phyloP scores from a whole-genome alignment of 1,284 basidiomycete species.

The Phylloboletellus chloephorus region DNA sequence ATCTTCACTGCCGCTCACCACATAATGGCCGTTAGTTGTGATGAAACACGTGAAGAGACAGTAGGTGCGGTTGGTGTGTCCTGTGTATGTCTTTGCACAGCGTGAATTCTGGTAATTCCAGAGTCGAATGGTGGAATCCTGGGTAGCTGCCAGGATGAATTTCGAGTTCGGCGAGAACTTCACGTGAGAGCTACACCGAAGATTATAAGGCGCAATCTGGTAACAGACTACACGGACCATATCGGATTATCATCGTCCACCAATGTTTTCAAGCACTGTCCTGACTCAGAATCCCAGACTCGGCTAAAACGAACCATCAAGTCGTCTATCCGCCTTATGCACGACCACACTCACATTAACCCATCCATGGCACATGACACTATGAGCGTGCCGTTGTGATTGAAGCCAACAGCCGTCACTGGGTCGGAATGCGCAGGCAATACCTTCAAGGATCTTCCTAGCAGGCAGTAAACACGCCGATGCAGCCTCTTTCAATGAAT shows the following conservation, averaged over 20 bases:
- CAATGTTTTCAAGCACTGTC: slow-evolving; percentile 94
- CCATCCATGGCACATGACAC: slow-evolving; percentile 95
- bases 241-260: slow-evolving; percentile 95
- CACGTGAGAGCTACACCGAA: slow-evolving; percentile 62
- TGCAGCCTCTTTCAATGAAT: neutral
- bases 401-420: slow-evolving; percentile 90
- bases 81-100: slow-evolving; percentile 88
- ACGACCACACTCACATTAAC: slow-evolving; percentile 65
- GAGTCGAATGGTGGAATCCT: slow-evolving; percentile 88
- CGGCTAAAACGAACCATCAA: slow-evolving; percentile 53
- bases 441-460: slow-evolving; percentile 73
- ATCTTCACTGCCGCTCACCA: slow-evolving; percentile 90
- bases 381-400: slow-evolving; percentile 90
- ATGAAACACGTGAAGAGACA: slow-evolving; percentile 64
- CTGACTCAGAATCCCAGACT: slow-evolving; percentile 94
- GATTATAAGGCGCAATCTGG: slow-evolving; percentile 12
- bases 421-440: slow-evolving; percentile 96
- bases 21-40: slow-evolving; percentile 51
- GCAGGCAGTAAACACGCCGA: neutral
- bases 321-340: neutral
- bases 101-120: slow-evolving; percentile 94
- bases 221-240: slow-evolving; percentile 47
- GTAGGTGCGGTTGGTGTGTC: slow-evolving; percentile 78
- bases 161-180: slow-evolving; percentile 88
- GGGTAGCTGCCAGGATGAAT: slow-evolving; percentile 83